phyloP scores from a whole-genome alignment of 805 yeast species.

The Candida morakotiae region DNA sequence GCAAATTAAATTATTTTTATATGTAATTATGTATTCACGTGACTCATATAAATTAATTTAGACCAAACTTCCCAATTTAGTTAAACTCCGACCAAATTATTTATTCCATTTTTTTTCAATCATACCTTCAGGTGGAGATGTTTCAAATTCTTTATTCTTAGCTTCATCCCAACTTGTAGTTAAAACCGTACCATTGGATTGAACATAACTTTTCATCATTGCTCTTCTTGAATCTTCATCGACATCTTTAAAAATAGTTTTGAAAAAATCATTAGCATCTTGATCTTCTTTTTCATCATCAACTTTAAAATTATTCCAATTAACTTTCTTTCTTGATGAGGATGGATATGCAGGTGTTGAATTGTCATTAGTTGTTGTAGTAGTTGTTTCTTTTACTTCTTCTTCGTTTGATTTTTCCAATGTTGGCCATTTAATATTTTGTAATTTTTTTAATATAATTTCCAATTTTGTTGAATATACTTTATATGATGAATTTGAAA shows the following conservation, averaged over 20 bases:
- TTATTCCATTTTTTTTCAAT: constrained; percentile 50
- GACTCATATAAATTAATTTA: background rate
- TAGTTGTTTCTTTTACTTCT: background rate
- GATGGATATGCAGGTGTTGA: constrained; percentile 47
- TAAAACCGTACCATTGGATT: constrained; percentile 89
- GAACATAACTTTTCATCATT: constrained; percentile 94
- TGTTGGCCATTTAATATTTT: constrained; percentile 48
- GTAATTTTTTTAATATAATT: constrained; percentile 50
- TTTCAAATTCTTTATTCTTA: constrained; percentile 55
- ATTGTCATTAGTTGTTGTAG: constrained; percentile 10
- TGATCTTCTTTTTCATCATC: constrained; percentile 42
- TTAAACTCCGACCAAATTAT: background rate
- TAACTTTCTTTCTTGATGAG: constrained; percentile 56
- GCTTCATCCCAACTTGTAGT: constrained; percentile 95
- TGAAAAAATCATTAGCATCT: constrained; percentile 67
- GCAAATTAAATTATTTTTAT: background rate
- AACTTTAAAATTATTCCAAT: constrained; percentile 63
- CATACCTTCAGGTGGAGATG: constrained; percentile 74
- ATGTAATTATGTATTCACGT: background rate
- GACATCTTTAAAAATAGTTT: constrained; percentile 66
- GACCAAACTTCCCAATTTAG: background rate
- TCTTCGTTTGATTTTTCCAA: constrained; percentile 32
- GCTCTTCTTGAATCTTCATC: constrained; percentile 88
- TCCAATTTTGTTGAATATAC: constrained; percentile 77
- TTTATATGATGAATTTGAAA: constrained; percentile 39